Conservation (phyloP, 805 yeast species). For the Komagataella pseudopastoris region DNA sequence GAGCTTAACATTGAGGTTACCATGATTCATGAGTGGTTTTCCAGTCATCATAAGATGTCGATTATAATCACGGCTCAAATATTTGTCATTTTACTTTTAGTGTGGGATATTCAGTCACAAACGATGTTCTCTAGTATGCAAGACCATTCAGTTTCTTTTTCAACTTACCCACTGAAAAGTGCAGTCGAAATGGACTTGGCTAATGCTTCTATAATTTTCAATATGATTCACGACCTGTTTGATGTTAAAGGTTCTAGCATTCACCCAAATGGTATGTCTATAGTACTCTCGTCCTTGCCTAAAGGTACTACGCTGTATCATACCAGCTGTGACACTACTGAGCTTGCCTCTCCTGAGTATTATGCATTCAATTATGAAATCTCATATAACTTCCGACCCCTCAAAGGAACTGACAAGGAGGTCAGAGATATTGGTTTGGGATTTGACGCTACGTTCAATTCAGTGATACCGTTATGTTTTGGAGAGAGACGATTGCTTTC, state of each 20-base stretch:
- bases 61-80: background rate
- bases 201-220: background rate
- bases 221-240: background rate
- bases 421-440: background rate
- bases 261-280: background rate
- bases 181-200: background rate
- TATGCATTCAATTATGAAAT: background rate
- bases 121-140: background rate
- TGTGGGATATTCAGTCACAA: background rate
- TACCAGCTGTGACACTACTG: background rate
- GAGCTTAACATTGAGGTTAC: background rate
- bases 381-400: background rate
- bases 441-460: background rate
- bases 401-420: background rate
- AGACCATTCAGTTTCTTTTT: background rate
- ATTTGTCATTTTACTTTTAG: background rate
- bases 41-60: background rate
- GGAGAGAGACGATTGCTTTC: background rate
- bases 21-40: background rate
- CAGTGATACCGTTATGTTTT: background rate
- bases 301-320: background rate
- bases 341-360: background rate
- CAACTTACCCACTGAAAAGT: background rate
- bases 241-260: background rate
- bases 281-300: background rate